Evolutionary conservation across 768 basidiomycete species (phyloP).

Genomic region (Hericium erinaceus): DNA sequence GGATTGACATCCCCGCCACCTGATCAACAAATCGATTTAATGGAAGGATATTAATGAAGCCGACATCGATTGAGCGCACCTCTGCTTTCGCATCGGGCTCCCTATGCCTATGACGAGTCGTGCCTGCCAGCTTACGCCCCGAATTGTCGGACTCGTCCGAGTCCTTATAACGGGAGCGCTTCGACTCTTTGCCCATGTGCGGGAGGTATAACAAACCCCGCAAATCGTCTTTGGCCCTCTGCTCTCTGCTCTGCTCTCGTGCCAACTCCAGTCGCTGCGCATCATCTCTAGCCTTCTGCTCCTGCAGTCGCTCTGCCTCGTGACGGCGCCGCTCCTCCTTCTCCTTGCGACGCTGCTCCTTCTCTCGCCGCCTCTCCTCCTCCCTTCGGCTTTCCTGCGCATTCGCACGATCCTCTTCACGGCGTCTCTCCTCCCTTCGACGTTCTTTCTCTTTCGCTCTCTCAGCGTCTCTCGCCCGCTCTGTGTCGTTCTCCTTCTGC

Average conservation of each 20-base stretch:
- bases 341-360: slow-evolving; percentile 12
- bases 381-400: slow-evolving; percentile 12
- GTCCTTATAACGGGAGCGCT: slow-evolving; percentile 13
- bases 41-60: neutral
- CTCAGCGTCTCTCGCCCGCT: slow-evolving; percentile 19
- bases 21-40: neutral
- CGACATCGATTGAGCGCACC: neutral
- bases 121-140: slow-evolving; percentile 2
- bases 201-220: slow-evolving; percentile 11
- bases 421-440: slow-evolving; percentile 13
- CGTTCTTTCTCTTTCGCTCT: slow-evolving; percentile 8
- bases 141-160: slow-evolving; percentile 16
- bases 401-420: slow-evolving; percentile 7
- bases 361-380: slow-evolving; percentile 12
- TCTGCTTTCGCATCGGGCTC: neutral
- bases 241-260: slow-evolving; percentile 2
- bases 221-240: slow-evolving; percentile 7
- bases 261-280: slow-evolving; percentile 4
- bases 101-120: slow-evolving; percentile 6
- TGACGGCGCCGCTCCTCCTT: slow-evolving; percentile 13
- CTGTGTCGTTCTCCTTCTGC: slow-evolving; percentile 17
- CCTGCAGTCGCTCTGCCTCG: slow-evolving; percentile 9
- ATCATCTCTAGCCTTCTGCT: slow-evolving; percentile 14
- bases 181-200: slow-evolving; percentile 5
- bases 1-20: neutral